These are phyloP conservation scores for Macrocybe sp. DNA, from an alignment of 1,284 basidiomycete species.

Conservation along the genomic window DNA sequence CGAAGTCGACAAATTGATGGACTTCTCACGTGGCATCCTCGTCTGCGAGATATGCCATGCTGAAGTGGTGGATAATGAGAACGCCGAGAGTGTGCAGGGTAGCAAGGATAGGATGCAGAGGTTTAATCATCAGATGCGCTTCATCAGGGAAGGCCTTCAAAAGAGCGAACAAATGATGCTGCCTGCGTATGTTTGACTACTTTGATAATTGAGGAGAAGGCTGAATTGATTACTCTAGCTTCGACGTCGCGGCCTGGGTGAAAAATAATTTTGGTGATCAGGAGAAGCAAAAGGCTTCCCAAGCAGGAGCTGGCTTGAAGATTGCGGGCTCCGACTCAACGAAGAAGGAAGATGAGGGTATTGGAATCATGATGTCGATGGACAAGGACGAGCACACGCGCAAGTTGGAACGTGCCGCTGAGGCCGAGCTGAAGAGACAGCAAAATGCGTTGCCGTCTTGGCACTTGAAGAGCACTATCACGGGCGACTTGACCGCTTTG, in stretches of 20 bases:
- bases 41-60: conserved; percentile 75
- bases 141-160: conserved; percentile 83
- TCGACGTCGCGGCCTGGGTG: conserved; percentile 81
- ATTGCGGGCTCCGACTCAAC: conserved; percentile 65
- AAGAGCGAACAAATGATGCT: conserved; percentile 86
- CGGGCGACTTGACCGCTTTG: conserved; percentile 84
- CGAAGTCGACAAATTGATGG: conserved; percentile 81
- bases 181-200: conserved; percentile 53
- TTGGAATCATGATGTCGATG: conserved; percentile 76
- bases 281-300: conserved; percentile 48
- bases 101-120: conserved; percentile 94
- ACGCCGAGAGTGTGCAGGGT: conserved; percentile 76
- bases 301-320: conserved; percentile 55
- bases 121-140: conserved; percentile 89
- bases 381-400: conserved; percentile 76
- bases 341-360: conserved; percentile 61
- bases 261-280: conserved; percentile 59
- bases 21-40: conserved; percentile 58
- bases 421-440: conserved; percentile 73
- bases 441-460: conserved; percentile 92
- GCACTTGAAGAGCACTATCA: conserved; percentile 93
- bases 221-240: conserved; percentile 36
- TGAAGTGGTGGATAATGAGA: conserved; percentile 90
- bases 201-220: background rate
- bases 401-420: conserved; percentile 59